Evolutionary conservation across 1,139 yeast genomes (phyloP).

Genomic region (Diutina sp.): DNA sequence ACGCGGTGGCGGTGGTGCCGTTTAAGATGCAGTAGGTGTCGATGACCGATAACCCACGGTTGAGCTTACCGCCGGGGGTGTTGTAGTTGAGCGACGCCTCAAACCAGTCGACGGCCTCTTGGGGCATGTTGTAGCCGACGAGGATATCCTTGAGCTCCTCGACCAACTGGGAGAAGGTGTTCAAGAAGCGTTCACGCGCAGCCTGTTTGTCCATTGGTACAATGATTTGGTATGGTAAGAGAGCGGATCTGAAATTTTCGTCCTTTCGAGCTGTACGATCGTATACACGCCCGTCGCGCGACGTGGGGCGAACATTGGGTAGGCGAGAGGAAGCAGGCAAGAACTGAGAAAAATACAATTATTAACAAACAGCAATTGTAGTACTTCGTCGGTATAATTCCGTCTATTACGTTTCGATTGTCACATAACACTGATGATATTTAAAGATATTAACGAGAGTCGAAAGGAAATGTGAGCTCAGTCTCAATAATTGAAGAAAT

Average conservation of each 20-base stretch:
- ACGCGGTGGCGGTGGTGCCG: conserved; percentile 43
- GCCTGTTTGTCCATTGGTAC: conserved; percentile 17
- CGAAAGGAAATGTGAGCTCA: no score
- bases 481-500: no score
- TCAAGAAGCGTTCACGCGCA: conserved; percentile 52
- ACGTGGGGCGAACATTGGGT: background rate
- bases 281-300: background rate
- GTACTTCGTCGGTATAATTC: no score
- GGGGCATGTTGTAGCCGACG: conserved; percentile 65
- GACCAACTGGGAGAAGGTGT: conserved; percentile 67
- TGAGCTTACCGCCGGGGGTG: conserved; percentile 93
- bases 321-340: no score
- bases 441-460: no score
- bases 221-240: no score
- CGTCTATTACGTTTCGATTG: no score
- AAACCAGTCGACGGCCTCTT: conserved; percentile 83
- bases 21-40: conserved; percentile 83
- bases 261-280: background rate
- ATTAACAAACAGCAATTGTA: no score
- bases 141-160: conserved; percentile 59
- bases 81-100: conserved; percentile 64
- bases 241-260: background rate
- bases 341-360: no score
- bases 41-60: conserved; percentile 90
- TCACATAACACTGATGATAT: no score